Evolutionary conservation across 345 rosid genomes (phyloP).

Genomic region (Rhodamnia rubescens): DNA sequence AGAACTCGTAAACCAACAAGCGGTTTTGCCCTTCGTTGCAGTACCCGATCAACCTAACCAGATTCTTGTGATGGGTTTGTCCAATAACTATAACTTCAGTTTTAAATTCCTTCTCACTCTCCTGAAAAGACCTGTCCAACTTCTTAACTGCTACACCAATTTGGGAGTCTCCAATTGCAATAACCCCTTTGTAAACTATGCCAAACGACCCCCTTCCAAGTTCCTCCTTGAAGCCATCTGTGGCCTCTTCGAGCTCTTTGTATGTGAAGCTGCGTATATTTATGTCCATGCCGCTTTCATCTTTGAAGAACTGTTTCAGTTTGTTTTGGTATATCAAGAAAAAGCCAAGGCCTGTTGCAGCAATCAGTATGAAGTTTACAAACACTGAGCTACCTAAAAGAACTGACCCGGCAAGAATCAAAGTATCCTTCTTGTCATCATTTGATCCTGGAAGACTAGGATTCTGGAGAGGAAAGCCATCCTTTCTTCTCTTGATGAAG

Average conservation of each 20-base stretch:
- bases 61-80: conserved; percentile 42
- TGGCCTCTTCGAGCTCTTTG: conserved; percentile 19
- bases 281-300: neutral
- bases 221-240: conserved; percentile 28
- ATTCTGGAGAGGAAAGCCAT: neutral
- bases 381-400: conserved; percentile 17
- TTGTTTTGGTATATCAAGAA: neutral
- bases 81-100: conserved; percentile 40
- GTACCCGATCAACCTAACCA: conserved; percentile 35
- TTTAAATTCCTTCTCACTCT: conserved; percentile 42
- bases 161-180: conserved; percentile 5
- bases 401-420: conserved; percentile 10
- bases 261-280: conserved; percentile 16
- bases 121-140: conserved; percentile 15
- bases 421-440: neutral
- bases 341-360: neutral
- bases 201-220: conserved; percentile 25
- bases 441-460: neutral
- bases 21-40: conserved; percentile 38
- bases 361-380: conserved; percentile 6
- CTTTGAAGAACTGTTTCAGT: neutral
- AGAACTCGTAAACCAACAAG: conserved; percentile 37
- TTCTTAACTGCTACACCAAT: conserved; percentile 31
- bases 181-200: conserved; percentile 11
- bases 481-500: conserved; percentile 16